Evolutionary conservation across 1,284 basidiomycete genomes (phyloP).

Genomic region (Inonotus hispidus): DNA sequence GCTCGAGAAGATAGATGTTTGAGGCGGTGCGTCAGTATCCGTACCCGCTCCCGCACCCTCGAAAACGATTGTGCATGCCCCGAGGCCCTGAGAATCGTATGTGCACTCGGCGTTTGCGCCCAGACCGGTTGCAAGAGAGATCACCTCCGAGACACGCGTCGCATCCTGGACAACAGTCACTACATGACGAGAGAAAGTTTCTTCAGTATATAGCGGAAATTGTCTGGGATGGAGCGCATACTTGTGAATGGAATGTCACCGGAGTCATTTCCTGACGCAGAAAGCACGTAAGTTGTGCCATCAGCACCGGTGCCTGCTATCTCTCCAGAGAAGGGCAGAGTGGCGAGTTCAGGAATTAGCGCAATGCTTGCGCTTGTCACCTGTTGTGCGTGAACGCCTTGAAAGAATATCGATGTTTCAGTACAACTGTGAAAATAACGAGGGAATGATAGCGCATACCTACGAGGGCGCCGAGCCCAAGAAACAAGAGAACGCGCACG

Average conservation of each 20-base stretch:
- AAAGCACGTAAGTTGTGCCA: slow-evolving; percentile 16
- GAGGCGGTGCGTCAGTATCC: neutral
- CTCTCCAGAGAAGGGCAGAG: neutral
- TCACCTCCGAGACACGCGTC: slow-evolving; percentile 9
- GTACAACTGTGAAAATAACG: neutral
- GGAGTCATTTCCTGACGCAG: neutral
- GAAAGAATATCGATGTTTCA: neutral
- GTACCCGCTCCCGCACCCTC: neutral
- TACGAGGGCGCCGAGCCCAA: neutral
- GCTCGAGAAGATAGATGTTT: neutral
- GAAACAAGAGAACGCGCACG: neutral
- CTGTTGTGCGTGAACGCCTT: neutral
- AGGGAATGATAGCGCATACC: neutral
- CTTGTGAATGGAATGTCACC: slow-evolving; percentile 11
- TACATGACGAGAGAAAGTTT: neutral
- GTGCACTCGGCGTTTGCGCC: neutral
- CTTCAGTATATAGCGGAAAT: neutral
- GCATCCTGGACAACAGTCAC: slow-evolving; percentile 15
- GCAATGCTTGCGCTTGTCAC: neutral
- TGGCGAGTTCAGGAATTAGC: slow-evolving; percentile 1
- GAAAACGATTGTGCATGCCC: neutral
- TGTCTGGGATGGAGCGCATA: neutral
- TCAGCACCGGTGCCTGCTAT: slow-evolving; percentile 11
- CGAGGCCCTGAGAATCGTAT: slow-evolving; percentile 3
- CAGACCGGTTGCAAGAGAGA: neutral